Evolutionary conservation across 192 early-diverging fungal genomes (phyloP).

Genomic region (Lunasporangiospora selenospora): DNA sequence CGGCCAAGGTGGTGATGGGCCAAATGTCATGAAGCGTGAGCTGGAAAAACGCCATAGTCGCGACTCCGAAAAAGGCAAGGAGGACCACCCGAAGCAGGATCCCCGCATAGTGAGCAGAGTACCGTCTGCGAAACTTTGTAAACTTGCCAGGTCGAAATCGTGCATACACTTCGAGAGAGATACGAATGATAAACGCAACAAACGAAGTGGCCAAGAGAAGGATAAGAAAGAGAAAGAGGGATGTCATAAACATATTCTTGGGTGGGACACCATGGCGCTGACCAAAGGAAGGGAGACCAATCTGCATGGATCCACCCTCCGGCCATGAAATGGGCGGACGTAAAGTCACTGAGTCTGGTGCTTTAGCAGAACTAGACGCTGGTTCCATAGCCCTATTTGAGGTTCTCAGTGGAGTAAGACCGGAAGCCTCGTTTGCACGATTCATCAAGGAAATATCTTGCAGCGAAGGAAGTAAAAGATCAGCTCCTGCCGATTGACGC

Average conservation of each 20-base stretch:
- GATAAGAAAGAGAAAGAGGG: conserved; percentile 31
- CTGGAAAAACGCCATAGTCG: conserved; percentile 44
- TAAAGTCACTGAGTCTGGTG: background rate
- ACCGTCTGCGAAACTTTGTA: conserved; percentile 23
- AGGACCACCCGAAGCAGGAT: conserved; percentile 37
- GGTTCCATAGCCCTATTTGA: background rate
- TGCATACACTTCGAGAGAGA: conserved; percentile 24
- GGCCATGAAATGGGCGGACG: background rate
- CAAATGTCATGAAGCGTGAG: conserved; percentile 32
- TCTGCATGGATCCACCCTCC: background rate
- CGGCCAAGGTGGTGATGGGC: conserved; percentile 30
- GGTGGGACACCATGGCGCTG: conserved; percentile 35
- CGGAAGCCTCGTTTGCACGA: background rate
- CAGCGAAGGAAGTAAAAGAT: conserved; percentile 11
- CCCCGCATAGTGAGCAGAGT: conserved; percentile 23
- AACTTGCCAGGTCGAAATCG: conserved; percentile 32
- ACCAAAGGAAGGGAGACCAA: conserved; percentile 30
- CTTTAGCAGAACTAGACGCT: background rate
- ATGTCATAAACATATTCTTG: conserved; percentile 48
- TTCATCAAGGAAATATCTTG: conserved; percentile 24
- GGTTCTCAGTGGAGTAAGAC: no score
- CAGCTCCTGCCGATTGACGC: no score
- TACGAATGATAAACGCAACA: conserved; percentile 13
- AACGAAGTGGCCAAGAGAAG: conserved; percentile 28
- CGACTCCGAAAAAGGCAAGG: conserved; percentile 42